Evolutionary conservation across 345 rosid species (phyloP).

Genomic region (Jatropha curcas): DNA sequence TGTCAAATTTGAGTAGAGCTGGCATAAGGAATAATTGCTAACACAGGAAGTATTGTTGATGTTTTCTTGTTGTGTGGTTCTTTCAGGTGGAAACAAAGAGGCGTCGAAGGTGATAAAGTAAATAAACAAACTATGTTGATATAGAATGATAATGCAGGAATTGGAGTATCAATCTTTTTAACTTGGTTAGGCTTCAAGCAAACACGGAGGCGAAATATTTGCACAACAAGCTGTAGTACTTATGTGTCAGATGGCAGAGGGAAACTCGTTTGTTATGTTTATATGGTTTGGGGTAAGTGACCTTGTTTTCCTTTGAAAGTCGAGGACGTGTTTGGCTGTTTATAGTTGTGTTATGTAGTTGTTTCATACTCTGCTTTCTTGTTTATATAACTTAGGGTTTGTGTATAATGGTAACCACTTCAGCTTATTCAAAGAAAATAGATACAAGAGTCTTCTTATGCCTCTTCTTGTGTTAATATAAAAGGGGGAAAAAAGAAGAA

Average conservation of each 20-base stretch:
- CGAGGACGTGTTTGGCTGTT: slow-evolving; percentile 33
- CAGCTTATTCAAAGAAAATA: slow-evolving; percentile 23
- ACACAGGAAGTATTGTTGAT: background rate
- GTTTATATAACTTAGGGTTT: slow-evolving; percentile 38
- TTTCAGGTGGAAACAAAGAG: slow-evolving; percentile 76
- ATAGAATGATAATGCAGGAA: slow-evolving; percentile 16
- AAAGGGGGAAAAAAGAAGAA: too few relatives aligned
- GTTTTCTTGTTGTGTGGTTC: background rate
- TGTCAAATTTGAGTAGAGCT: background rate
- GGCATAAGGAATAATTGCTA: background rate
- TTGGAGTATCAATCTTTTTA: slow-evolving; percentile 14
- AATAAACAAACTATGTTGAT: slow-evolving; percentile 1
- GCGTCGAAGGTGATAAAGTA: slow-evolving; percentile 45
- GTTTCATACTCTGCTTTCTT: background rate
- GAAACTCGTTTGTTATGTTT: slow-evolving; percentile 31
- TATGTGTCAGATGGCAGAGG: slow-evolving; percentile 23
- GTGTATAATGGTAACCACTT: slow-evolving; percentile 29
- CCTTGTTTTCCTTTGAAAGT: slow-evolving; percentile 17
- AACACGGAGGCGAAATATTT: slow-evolving; percentile 20
- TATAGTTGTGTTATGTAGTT: slow-evolving; percentile 28
- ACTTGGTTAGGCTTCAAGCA: slow-evolving; percentile 28
- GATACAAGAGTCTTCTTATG: slow-evolving; percentile 12
- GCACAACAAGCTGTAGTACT: slow-evolving; percentile 25
- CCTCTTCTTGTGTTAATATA: background rate
- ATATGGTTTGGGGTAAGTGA: slow-evolving; percentile 28